Conservation (phyloP, 2,329 filamentous ascomycete species). For the Pyrenophora graminea region DNA sequence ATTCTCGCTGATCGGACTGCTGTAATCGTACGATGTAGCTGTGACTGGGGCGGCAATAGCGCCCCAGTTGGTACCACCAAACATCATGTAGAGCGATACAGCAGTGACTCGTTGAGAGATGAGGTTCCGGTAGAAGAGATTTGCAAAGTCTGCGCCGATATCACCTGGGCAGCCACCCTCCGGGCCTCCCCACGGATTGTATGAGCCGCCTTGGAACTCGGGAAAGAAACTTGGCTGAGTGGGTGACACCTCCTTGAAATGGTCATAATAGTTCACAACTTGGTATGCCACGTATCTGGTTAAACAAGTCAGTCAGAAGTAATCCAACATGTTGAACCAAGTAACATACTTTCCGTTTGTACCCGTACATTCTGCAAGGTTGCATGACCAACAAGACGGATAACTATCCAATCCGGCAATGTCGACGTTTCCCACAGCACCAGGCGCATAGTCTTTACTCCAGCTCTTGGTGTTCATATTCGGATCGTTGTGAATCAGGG, state of each 20-base stretch:
- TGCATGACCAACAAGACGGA: slow-evolving; percentile 65
- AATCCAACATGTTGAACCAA: not conserved
- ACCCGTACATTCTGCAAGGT: slow-evolving; percentile 63
- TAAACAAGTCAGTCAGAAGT: not conserved
- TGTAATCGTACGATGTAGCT: slow-evolving; percentile 67
- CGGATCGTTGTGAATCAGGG: slow-evolving; percentile 63
- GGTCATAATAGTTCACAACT: slow-evolving; percentile 53
- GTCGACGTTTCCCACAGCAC: slow-evolving; percentile 60
- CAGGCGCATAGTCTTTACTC: slow-evolving; percentile 62
- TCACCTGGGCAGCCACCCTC: slow-evolving; percentile 59
- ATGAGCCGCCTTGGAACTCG: slow-evolving; percentile 64
- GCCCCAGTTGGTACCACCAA: slow-evolving; percentile 68
- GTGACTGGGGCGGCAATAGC: slow-evolving; percentile 62
- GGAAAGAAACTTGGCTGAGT: slow-evolving; percentile 61
- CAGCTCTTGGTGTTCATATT: slow-evolving; percentile 63
- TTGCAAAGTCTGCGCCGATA: slow-evolving; percentile 64
- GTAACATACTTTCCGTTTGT: slow-evolving; percentile 57
- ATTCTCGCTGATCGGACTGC: slow-evolving; percentile 64
- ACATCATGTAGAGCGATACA: slow-evolving; percentile 67
- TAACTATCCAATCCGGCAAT: slow-evolving; percentile 59
- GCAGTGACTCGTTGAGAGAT: slow-evolving; percentile 64
- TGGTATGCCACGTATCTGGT: slow-evolving; percentile 58
- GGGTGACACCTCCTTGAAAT: slow-evolving; percentile 50
- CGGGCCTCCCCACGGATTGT: slow-evolving; percentile 66
- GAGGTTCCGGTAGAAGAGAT: slow-evolving; percentile 67